These are phyloP conservation scores for Astrephomene gubernaculifera DNA, from an alignment of 139 green algal species.

Conservation along the genomic window DNA sequence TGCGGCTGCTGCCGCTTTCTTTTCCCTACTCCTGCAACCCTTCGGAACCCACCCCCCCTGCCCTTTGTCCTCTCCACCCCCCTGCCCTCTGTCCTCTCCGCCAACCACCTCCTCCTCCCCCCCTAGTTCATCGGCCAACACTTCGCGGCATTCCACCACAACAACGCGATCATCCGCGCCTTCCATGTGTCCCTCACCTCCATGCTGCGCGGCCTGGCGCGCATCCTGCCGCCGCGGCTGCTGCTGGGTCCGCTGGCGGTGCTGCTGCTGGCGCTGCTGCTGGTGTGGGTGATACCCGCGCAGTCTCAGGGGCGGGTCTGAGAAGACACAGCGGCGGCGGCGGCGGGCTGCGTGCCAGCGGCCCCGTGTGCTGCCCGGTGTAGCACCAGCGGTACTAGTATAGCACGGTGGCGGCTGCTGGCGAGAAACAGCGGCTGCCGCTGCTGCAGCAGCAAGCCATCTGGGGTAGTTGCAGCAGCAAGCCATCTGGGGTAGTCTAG, in stretches of 20 bases:
- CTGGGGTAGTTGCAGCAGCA: too few relatives aligned
- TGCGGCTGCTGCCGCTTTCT: not conserved
- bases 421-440: too few relatives aligned
- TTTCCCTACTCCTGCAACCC: not conserved
- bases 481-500: too few relatives aligned
- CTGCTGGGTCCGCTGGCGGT: not conserved
- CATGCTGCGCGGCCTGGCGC: not conserved
- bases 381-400: too few relatives aligned
- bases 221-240: not conserved
- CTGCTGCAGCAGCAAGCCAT: too few relatives aligned
- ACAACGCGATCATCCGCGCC: slow-evolving; percentile 40
- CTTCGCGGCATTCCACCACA: slow-evolving; percentile 19
- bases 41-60: not conserved
- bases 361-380: too few relatives aligned
- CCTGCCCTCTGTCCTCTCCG: not conserved
- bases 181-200: not conserved
- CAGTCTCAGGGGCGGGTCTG: too few relatives aligned
- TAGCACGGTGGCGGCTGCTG: too few relatives aligned
- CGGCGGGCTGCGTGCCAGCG: too few relatives aligned
- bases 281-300: not conserved
- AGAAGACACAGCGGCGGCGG: too few relatives aligned
- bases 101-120: not conserved
- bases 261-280: not conserved
- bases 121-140: slow-evolving; percentile 13
- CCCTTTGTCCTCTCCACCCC: not conserved